phyloP scores from a whole-genome alignment of 371 early-diverging fungal genomes.

The Actinomucor elegans region DNA sequence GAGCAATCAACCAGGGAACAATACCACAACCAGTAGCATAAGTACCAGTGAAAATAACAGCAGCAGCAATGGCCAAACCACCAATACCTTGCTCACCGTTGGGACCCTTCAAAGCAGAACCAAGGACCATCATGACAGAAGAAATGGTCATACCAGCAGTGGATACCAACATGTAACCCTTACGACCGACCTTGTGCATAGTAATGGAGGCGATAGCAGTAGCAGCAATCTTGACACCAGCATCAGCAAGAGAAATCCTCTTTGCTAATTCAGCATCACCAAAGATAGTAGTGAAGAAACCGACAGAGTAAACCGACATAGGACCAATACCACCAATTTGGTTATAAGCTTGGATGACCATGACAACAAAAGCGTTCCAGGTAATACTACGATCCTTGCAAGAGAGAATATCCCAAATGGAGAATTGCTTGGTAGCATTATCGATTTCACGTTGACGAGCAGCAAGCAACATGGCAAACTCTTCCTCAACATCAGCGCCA shows the following conservation, averaged over 20 bases:
- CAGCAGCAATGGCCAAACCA: constrained; percentile 31
- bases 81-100: too few relatives aligned
- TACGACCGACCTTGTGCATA: too few relatives aligned
- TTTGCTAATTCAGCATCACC: constrained; percentile 20
- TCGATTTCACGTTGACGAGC: constrained; percentile 32
- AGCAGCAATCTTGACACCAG: too few relatives aligned
- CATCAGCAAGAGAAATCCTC: too few relatives aligned
- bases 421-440: constrained; percentile 12
- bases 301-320: constrained; percentile 39
- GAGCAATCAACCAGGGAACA: constrained; percentile 48
- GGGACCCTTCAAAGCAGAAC: too few relatives aligned
- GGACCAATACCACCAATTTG: constrained; percentile 48
- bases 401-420: constrained; percentile 35
- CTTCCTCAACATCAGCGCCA: constrained; percentile 33
- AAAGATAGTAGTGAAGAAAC: constrained; percentile 29
- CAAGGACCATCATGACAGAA: too few relatives aligned
- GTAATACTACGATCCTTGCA: constrained; percentile 29
- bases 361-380: constrained; percentile 24
- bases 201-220: too few relatives aligned
- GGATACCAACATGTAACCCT: too few relatives aligned
- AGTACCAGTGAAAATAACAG: too few relatives aligned
- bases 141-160: too few relatives aligned
- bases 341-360: constrained; percentile 41
- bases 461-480: constrained; percentile 15
- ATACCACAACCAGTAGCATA: constrained; percentile 52